These are phyloP conservation scores for Arctium minus DNA, from an alignment of 129 eudicot genomes.

Conservation along the genomic window DNA sequence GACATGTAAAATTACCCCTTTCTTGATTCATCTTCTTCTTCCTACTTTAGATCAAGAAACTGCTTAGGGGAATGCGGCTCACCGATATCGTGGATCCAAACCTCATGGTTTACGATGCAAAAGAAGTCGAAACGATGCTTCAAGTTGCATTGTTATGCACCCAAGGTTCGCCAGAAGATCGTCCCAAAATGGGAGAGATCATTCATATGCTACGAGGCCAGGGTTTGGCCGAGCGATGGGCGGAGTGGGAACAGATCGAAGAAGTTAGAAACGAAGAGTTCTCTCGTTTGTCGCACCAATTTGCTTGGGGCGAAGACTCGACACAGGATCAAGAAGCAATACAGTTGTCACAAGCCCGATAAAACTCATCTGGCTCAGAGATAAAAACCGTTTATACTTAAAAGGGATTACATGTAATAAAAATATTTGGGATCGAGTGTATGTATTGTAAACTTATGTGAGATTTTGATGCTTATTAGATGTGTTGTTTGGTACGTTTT, in stretches of 20 bases:
- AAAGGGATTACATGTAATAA: slow-evolving; percentile 21
- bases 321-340: slow-evolving; percentile 83
- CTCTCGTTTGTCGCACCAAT: slow-evolving; percentile 56
- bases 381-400: not conserved
- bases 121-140: slow-evolving; percentile 77
- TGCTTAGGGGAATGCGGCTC: slow-evolving; percentile 64
- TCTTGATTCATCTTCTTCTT: not conserved
- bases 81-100: slow-evolving; percentile 75
- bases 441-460: slow-evolving; percentile 2
- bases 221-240: slow-evolving; percentile 87
- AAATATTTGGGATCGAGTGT: not conserved
- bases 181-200: slow-evolving; percentile 85
- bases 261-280: slow-evolving; percentile 59
- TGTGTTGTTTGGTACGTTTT: not conserved
- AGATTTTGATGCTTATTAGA: not conserved
- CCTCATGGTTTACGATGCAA: slow-evolving; percentile 47
- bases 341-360: slow-evolving; percentile 83
- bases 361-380: not conserved
- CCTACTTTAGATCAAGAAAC: slow-evolving; percentile 63
- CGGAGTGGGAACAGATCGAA: slow-evolving; percentile 85
- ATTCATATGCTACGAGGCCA: slow-evolving; percentile 77
- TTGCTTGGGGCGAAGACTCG: slow-evolving; percentile 80
- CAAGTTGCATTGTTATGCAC: slow-evolving; percentile 90
- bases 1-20: not conserved
- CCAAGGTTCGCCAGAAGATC: slow-evolving; percentile 74